Conservation (phyloP, 1,284 basidiomycete species). For the Heterobasidion irregulare region DNA sequence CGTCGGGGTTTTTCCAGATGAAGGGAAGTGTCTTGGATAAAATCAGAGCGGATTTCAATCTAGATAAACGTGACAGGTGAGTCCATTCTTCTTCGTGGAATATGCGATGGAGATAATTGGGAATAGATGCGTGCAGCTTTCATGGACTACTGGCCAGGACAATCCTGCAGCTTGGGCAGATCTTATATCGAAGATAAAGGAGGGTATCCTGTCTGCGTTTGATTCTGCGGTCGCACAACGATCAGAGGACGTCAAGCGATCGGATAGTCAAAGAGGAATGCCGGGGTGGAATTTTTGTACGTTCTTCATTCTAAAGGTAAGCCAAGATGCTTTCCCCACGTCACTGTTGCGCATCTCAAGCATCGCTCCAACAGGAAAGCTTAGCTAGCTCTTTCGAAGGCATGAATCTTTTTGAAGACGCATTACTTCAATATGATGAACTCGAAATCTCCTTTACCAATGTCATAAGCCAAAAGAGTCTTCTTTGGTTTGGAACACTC, state of each 20-base stretch:
- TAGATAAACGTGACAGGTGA: conserved; percentile 82
- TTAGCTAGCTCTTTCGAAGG: conserved; percentile 90
- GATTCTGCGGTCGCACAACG: conserved; percentile 71
- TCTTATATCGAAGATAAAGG: conserved; percentile 83
- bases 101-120: conserved; percentile 10
- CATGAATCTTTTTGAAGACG: conserved; percentile 85
- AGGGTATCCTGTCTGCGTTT: conserved; percentile 77
- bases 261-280: conserved; percentile 80
- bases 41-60: conserved; percentile 88
- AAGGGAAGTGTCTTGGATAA: conserved; percentile 86
- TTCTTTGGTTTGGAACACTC: conserved; percentile 85
- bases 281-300: conserved; percentile 97
- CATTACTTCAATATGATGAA: conserved; percentile 85
- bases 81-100: conserved; percentile 9
- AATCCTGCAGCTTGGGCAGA: conserved; percentile 89
- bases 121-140: conserved; percentile 72
- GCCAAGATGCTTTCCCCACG: not conserved
- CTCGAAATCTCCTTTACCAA: conserved; percentile 84
- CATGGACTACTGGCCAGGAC: conserved; percentile 57
- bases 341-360: not conserved
- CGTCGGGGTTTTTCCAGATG: conserved; percentile 70
- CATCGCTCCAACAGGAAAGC: conserved; percentile 61
- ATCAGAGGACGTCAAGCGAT: conserved; percentile 83
- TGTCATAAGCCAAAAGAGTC: conserved; percentile 71
- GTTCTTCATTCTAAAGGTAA: conserved; percentile 89